Evolutionary conservation across 495 filamentous ascomycete species (phyloP).

Genomic region (Pseudomonodictys pantanalensis): DNA sequence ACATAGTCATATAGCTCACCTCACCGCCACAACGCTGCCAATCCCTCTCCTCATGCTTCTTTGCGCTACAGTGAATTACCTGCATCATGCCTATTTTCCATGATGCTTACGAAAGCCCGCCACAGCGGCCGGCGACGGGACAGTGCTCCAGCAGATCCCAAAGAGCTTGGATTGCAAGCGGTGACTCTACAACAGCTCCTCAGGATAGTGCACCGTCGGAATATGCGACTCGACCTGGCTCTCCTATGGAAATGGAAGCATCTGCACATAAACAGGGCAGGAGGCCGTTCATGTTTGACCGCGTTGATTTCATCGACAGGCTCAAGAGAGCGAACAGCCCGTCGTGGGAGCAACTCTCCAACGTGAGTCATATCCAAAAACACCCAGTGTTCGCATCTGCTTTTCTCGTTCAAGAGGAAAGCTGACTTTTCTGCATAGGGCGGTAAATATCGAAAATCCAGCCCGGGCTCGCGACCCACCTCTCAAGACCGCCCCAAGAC

Average conservation of each 20-base stretch:
- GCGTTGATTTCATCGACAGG: conserved; percentile 77
- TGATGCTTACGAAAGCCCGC: conserved; percentile 37
- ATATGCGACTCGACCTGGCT: background rate
- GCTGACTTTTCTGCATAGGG: conserved; percentile 17
- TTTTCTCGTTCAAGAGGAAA: too few relatives aligned
- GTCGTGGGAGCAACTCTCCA: conserved; percentile 57
- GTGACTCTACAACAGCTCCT: background rate
- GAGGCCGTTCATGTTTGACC: conserved; percentile 34
- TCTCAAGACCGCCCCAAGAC: conserved; percentile 28
- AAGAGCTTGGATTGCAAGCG: background rate
- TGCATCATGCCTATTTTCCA: conserved; percentile 62
- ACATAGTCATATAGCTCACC: background rate
- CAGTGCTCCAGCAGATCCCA: background rate
- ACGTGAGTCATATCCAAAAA: conserved; percentile 50
- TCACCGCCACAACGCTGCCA: background rate
- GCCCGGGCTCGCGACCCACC: conserved; percentile 9
- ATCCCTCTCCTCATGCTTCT: conserved; percentile 19
- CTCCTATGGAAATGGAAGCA: conserved; percentile 3
- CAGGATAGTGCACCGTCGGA: background rate
- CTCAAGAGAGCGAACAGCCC: conserved; percentile 78
- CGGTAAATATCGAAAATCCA: conserved; percentile 1
- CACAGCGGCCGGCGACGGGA: conserved; percentile 20
- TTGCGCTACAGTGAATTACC: background rate
- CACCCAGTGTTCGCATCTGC: too few relatives aligned
- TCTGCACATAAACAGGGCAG: background rate